phyloP scores from a whole-genome alignment of 2,329 filamentous ascomycete genomes.

The Pestalotiopsis sp. region DNA sequence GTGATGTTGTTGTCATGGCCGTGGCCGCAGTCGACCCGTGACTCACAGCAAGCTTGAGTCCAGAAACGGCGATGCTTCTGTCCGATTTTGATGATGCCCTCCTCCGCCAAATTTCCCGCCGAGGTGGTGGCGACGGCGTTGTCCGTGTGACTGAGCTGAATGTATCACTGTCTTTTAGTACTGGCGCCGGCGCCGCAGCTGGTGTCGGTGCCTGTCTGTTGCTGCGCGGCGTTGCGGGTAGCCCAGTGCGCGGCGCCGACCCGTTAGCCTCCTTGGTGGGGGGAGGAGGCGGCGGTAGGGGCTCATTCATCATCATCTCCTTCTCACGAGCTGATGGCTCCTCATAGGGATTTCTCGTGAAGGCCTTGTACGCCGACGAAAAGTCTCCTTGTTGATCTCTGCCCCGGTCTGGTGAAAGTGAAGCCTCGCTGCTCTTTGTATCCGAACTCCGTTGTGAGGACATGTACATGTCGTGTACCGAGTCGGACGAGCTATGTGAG shows the following conservation, averaged over 20 bases:
- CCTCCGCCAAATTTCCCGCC: conserved; percentile 47
- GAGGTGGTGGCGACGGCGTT: conserved; percentile 25
- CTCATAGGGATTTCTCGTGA: conserved; percentile 25
- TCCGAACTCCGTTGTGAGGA: conserved; percentile 40
- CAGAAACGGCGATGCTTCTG: conserved; percentile 44
- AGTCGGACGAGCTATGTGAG: conserved; percentile 46
- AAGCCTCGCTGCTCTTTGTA: conserved; percentile 36
- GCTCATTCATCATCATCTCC: conserved; percentile 21
- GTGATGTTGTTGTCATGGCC: conserved; percentile 20
- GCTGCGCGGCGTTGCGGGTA: conserved; percentile 24
- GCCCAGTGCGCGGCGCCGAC: conserved; percentile 12
- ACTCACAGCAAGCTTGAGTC: conserved; percentile 48
- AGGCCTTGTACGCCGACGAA: conserved; percentile 22
- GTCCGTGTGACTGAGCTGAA: conserved; percentile 21
- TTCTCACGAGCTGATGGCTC: conserved; percentile 18
- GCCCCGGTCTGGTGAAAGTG: conserved; percentile 32
- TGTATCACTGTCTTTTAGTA: conserved; percentile 12
- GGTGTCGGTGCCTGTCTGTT: conserved; percentile 15
- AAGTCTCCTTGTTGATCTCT: conserved; percentile 19
- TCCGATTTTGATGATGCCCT: conserved; percentile 50
- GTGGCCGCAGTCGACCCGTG: conserved; percentile 49
- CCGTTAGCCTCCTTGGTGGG: conserved; percentile 28
- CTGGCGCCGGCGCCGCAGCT: conserved; percentile 9
- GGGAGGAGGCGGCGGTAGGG: conserved; percentile 29
- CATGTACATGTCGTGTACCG: conserved; percentile 29